A percentile compares a stretch with the other conserved stretches of the same genome.
These are phyloP conservation scores for Amylocystis lapponica DNA, from an alignment of 768 basidiomycete species.

Conservation along the genomic window DNA sequence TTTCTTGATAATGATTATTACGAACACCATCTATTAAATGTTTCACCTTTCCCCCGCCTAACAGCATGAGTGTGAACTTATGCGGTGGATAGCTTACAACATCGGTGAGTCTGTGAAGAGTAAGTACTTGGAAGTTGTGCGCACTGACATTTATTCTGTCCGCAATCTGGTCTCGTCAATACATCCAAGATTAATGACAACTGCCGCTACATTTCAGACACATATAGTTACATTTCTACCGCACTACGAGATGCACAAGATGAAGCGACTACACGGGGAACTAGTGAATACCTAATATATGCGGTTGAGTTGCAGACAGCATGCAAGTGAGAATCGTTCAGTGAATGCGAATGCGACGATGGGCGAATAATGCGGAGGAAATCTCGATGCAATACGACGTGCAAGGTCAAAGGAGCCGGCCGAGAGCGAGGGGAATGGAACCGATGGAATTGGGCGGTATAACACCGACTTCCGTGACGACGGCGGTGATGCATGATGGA, in stretches of 20 bases:
- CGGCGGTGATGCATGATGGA: conserved; percentile 86
- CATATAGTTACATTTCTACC: too few relatives aligned
- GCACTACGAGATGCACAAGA: too few relatives aligned
- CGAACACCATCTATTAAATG: too few relatives aligned
- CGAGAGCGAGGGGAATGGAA: conserved; percentile 70
- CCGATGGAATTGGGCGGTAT: conserved; percentile 91
- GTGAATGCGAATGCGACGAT: conserved; percentile 9
- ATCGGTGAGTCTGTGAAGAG: too few relatives aligned
- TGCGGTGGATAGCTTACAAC: too few relatives aligned
- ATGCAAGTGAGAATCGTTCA: conserved; percentile 9
- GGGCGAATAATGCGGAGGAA: conserved; percentile 4
- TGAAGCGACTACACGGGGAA: not conserved
- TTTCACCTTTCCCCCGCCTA: too few relatives aligned
- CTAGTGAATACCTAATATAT: conserved; percentile 2
- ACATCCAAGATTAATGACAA: too few relatives aligned
- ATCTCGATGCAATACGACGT: not conserved
- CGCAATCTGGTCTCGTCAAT: too few relatives aligned
- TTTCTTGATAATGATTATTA: not conserved
- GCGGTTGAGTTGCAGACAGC: conserved; percentile 4
- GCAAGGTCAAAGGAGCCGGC: conserved; percentile 24
- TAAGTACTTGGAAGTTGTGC: too few relatives aligned
- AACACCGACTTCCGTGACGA: conserved; percentile 94
- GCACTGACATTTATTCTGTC: too few relatives aligned
- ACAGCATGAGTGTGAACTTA: too few relatives aligned
- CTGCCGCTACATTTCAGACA: too few relatives aligned